Evolutionary conservation across 2,329 filamentous ascomycete species (phyloP).

Genomic region (Dothideomycetes sp.): DNA sequence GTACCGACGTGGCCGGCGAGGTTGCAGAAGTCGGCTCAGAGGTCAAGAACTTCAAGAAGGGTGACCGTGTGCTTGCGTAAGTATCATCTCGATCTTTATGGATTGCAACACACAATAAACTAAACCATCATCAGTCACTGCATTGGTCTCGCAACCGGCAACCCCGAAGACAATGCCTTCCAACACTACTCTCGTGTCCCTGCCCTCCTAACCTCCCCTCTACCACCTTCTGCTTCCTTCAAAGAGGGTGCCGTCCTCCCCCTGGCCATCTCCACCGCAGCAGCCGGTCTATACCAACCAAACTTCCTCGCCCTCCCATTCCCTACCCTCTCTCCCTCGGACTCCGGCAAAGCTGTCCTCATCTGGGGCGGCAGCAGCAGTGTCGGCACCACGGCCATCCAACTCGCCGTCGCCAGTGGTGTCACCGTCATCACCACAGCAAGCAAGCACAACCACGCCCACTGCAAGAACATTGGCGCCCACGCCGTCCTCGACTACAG

Average conservation of each 20-base stretch:
- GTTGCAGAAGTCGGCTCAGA: conserved; percentile 28
- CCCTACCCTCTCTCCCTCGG: conserved; percentile 22
- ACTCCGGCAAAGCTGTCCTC: conserved; percentile 26
- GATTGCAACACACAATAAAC: no score
- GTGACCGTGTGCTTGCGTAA: conserved; percentile 36
- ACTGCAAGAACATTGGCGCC: conserved; percentile 20
- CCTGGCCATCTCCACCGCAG: conserved; percentile 32
- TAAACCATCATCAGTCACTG: conserved; percentile 4
- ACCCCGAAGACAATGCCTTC: conserved; percentile 13
- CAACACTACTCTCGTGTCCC: conserved; percentile 23
- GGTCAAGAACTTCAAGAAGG: conserved; percentile 36
- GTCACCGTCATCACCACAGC: conserved; percentile 22
- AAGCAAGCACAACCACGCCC: conserved; percentile 21
- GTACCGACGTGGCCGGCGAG: conserved; percentile 26
- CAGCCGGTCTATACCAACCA: conserved; percentile 30
- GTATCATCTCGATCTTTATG: background rate
- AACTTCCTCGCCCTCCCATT: conserved; percentile 27
- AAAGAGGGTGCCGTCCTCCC: conserved; percentile 31
- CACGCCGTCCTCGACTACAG: conserved; percentile 23
- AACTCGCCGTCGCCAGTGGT: conserved; percentile 25
- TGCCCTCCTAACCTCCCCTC: conserved; percentile 22
- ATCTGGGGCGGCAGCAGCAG: conserved; percentile 26
- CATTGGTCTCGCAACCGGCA: conserved; percentile 7
- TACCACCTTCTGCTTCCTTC: conserved; percentile 28
- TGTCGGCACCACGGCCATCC: conserved; percentile 22